Conservation (phyloP, 2,329 filamentous ascomycete genomes). For the Penicillium griseofulvum region DNA sequence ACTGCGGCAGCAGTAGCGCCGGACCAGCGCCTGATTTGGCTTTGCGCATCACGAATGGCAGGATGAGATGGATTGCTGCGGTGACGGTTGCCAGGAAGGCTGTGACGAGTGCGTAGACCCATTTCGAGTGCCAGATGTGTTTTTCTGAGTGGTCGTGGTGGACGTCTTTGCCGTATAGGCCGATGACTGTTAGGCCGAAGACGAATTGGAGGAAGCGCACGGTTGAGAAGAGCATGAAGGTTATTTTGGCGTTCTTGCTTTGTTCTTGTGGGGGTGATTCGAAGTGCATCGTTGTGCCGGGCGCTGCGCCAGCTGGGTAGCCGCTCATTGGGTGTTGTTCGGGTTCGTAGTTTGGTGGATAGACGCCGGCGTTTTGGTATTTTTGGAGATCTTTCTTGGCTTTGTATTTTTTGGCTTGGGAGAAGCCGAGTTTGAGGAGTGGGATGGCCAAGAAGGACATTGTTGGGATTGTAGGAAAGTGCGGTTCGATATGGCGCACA, state of each 20-base stretch:
- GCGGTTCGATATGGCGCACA: not conserved
- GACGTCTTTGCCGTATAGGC: conserved; percentile 72
- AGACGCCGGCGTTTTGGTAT: conserved; percentile 16
- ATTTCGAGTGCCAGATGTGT: conserved; percentile 62
- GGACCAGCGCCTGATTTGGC: conserved; percentile 26
- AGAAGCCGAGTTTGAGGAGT: conserved; percentile 28
- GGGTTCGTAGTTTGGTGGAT: conserved; percentile 15
- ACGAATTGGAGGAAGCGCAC: conserved; percentile 76
- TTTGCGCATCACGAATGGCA: conserved; percentile 47
- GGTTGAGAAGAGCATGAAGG: conserved; percentile 30
- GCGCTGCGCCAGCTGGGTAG: conserved; percentile 20
- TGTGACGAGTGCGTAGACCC: conserved; percentile 74
- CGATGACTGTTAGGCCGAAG: conserved; percentile 72
- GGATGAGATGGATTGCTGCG: conserved; percentile 63
- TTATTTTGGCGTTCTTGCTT: conserved; percentile 9
- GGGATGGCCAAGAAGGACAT: conserved; percentile 33
- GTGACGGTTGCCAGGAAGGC: conserved; percentile 65
- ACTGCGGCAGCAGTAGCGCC: conserved; percentile 46
- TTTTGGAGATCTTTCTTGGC: conserved; percentile 24
- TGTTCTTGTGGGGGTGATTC: conserved; percentile 10
- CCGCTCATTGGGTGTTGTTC: conserved; percentile 20
- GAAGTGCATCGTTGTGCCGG: conserved; percentile 17
- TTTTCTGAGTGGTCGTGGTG: conserved; percentile 43
- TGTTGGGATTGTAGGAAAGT: not conserved
- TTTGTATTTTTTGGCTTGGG: conserved; percentile 33